Conservation (phyloP, 2,329 filamentous ascomycete genomes). For the Calonectria honghensis region DNA sequence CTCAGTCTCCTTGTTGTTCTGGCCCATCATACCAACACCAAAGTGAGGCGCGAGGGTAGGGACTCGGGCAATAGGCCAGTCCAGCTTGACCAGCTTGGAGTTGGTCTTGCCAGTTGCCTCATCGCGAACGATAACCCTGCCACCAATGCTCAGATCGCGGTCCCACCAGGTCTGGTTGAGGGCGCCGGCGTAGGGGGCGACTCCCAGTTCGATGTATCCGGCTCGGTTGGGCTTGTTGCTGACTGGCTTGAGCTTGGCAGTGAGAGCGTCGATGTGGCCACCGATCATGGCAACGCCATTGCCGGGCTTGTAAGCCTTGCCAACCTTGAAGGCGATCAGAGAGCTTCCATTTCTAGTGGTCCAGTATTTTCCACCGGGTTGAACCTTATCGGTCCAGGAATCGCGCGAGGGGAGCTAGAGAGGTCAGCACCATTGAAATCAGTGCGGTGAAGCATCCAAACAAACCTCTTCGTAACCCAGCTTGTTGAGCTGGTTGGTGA, state of each 20-base stretch:
- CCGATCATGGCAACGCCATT: slow-evolving; percentile 93
- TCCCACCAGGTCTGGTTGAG: slow-evolving; percentile 98
- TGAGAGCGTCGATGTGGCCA: slow-evolving; percentile 94
- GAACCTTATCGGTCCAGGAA: slow-evolving; percentile 82
- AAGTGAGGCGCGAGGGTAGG: slow-evolving; percentile 97
- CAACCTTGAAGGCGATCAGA: slow-evolving; percentile 89
- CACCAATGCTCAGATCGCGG: slow-evolving; percentile 92
- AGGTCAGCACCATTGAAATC: slow-evolving; percentile 41
- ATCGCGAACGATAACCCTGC: slow-evolving; percentile 89
- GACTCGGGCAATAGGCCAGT: slow-evolving; percentile 94
- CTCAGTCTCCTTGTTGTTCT: slow-evolving; percentile 90
- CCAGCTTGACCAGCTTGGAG: slow-evolving; percentile 89
- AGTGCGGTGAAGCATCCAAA: slow-evolving; percentile 30
- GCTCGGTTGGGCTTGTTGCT: slow-evolving; percentile 88
- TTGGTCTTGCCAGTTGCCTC: slow-evolving; percentile 82
- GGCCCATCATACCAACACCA: slow-evolving; percentile 81
- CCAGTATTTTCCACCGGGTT: slow-evolving; percentile 91
- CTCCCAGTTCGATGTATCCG: slow-evolving; percentile 91
- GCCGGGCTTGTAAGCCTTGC: slow-evolving; percentile 86
- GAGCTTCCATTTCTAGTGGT: slow-evolving; percentile 89
- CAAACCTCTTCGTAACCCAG: slow-evolving; percentile 83
- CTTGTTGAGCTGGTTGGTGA: slow-evolving; percentile 82
- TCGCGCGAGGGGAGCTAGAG: slow-evolving; percentile 84
- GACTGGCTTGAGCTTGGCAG: slow-evolving; percentile 92
- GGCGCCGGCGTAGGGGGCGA: slow-evolving; percentile 93